These are phyloP conservation scores for Sporothrix humicola DNA, from an alignment of 2,329 filamentous ascomycete species.

Conservation along the genomic window DNA sequence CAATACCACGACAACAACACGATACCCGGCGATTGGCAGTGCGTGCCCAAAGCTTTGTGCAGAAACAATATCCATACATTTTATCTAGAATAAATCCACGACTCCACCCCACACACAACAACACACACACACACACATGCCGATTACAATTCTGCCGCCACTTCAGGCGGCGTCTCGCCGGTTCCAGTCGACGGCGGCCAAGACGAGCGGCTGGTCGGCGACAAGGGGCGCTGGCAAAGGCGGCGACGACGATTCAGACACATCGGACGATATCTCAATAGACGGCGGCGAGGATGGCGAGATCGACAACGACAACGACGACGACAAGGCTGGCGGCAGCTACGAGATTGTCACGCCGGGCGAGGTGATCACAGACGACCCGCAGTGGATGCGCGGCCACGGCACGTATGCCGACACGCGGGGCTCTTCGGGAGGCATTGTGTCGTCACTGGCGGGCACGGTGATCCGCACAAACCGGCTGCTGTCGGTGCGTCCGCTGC, in stretches of 20 bases:
- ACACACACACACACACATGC: constrained; percentile 45
- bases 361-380: constrained; percentile 83
- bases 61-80: not conserved
- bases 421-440: constrained; percentile 64
- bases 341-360: constrained; percentile 81
- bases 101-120: not conserved
- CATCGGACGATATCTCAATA: constrained; percentile 54
- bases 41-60: not conserved
- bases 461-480: constrained; percentile 96
- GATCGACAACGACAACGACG: not conserved
- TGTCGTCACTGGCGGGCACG: constrained; percentile 87
- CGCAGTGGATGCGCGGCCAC: constrained; percentile 98
- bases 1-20: not conserved
- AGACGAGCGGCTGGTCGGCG: not conserved
- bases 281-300: constrained; percentile 47
- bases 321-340: constrained; percentile 40
- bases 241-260: constrained; percentile 42
- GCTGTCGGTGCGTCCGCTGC: constrained; percentile 85
- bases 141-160: constrained; percentile 56
- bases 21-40: not conserved
- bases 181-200: constrained; percentile 25
- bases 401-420: constrained; percentile 78
- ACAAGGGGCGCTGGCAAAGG: constrained; percentile 21
- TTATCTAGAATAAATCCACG: not conserved
- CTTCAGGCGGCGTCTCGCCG: constrained; percentile 43